Evolutionary conservation across 805 yeast species (phyloP).

Genomic region (Cyberlindnera euphorbiiphila): DNA sequence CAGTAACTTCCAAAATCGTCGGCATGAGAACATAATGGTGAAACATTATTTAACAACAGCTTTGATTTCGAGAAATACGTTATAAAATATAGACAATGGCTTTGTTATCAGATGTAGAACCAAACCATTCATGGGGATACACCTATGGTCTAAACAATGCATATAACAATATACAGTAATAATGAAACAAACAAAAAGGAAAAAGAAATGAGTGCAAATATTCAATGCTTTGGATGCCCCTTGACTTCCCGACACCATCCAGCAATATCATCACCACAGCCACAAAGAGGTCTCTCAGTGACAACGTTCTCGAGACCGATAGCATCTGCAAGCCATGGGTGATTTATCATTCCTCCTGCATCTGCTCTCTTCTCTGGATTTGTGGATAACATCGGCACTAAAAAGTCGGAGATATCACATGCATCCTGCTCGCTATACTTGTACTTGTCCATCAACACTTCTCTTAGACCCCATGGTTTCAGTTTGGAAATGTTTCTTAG

Average conservation of each 20-base stretch:
- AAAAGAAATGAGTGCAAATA: neutral
- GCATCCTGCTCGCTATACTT: constrained; percentile 68
- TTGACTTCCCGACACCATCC: constrained; percentile 82
- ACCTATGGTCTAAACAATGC: neutral
- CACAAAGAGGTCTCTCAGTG: constrained; percentile 67
- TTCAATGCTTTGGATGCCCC: constrained; percentile 36
- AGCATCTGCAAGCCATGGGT: constrained; percentile 77
- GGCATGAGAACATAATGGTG: constrained; percentile 7
- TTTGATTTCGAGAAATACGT: no score
- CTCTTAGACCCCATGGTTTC: constrained; percentile 84
- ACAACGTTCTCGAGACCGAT: constrained; percentile 69
- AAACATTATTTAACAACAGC: neutral
- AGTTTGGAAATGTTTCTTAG: constrained; percentile 74
- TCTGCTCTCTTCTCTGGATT: constrained; percentile 85
- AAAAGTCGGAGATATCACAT: constrained; percentile 65
- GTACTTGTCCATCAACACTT: constrained; percentile 83
- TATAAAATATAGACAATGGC: no score
- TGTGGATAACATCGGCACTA: constrained; percentile 75
- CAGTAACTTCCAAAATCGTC: constrained; percentile 4
- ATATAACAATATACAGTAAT: neutral
- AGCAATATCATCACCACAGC: constrained; percentile 80
- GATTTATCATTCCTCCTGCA: constrained; percentile 93
- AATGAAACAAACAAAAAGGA: neutral
- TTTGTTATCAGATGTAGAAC: no score
- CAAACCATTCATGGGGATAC: no score